Base-by-base conservation (phyloP, 306 rosid species). In the Herpetospermum pedunculosum region DNA sequence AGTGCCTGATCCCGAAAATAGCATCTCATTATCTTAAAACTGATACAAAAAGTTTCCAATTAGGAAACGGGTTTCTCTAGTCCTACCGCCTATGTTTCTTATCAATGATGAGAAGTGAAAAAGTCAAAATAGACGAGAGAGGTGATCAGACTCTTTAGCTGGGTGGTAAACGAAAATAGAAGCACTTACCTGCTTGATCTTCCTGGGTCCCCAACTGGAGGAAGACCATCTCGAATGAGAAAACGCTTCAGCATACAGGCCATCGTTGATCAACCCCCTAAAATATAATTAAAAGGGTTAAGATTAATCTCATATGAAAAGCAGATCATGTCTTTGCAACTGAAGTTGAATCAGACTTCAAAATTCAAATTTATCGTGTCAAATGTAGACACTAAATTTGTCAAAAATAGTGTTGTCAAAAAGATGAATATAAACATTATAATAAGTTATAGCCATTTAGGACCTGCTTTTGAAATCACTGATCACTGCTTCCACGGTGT, bases 141-240 rank as follows among this genome's bases (percentile, higher is more conserved):
- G 30, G 13, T 13, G 7, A 32, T 44, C 32, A 34, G n/a, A 47
- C 72, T 11, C 32, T 43, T 48, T 30, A 8, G 46, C 25, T 15
- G 40, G 26, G 41, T 30, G 10, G 13, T 8, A 47, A 12, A 54
- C 11, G 25, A 34, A 38, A 25, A 74, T 58, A 37, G 58, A 6
- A 3, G 26, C 34, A 79, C 83, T 84, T 82, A 88, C 98, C 72
- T 84, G 91, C 81, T 89, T 89, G 81, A 89, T 87, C 63, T 92
- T 79, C 84, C 84, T 84, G 32, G 97, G 99, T 75, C 99, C 99
- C 99, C 99, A 91, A 72, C 85, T 89, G 72, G 86, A 95, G 18
- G 88, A 87, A 83, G 96, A 82, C 99, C 96, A 95, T 88, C 92
- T 89, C 47, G 99, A 87, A 69, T 77, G 92, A 79, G 89, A 87